phyloP scores from a whole-genome alignment of 2,329 filamentous ascomycete species.

The Lasiodiplodia hormozganensis region DNA sequence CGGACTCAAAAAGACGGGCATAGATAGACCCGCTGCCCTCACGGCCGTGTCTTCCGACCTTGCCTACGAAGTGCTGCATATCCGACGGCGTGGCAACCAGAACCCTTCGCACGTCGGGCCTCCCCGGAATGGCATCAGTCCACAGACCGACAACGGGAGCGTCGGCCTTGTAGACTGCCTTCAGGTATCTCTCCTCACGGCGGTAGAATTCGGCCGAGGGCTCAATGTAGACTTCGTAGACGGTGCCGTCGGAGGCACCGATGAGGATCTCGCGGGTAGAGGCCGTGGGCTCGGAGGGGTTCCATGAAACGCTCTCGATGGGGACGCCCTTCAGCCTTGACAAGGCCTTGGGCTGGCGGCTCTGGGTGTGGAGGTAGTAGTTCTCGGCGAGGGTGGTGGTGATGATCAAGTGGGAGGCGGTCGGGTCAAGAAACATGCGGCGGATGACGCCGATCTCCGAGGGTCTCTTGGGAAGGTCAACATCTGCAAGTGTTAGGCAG shows the following conservation, averaged over 20 bases:
- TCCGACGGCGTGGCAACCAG: conserved; percentile 80
- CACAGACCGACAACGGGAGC: conserved; percentile 85
- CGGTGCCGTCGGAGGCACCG: conserved; percentile 89
- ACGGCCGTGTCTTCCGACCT: conserved; percentile 72
- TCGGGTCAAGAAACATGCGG: conserved; percentile 96
- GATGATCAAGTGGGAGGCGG: conserved; percentile 91
- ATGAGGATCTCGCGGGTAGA: conserved; percentile 94
- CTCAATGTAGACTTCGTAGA: conserved; percentile 96
- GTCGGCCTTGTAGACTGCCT: conserved; percentile 82
- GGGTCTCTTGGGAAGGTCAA: conserved; percentile 92
- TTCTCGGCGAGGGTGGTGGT: conserved; percentile 93
- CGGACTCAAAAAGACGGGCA: conserved; percentile 83
- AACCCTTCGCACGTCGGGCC: conserved; percentile 75
- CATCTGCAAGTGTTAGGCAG: conserved; percentile 65
- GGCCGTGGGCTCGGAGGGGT: conserved; percentile 87
- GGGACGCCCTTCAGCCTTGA: conserved; percentile 82
- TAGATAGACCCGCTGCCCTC: conserved; percentile 89
- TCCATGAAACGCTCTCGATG: conserved; percentile 94
- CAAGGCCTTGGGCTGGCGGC: conserved; percentile 82
- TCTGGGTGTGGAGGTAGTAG: conserved; percentile 97
- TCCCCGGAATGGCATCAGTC: conserved; percentile 75
- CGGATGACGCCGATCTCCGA: conserved; percentile 91
- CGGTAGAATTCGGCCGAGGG: conserved; percentile 93
- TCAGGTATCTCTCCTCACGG: conserved; percentile 91
- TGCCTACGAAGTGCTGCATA: conserved; percentile 82